Base-by-base conservation (phyloP, 208 protist genomes). In the Crithidia fasciculata region DNA sequence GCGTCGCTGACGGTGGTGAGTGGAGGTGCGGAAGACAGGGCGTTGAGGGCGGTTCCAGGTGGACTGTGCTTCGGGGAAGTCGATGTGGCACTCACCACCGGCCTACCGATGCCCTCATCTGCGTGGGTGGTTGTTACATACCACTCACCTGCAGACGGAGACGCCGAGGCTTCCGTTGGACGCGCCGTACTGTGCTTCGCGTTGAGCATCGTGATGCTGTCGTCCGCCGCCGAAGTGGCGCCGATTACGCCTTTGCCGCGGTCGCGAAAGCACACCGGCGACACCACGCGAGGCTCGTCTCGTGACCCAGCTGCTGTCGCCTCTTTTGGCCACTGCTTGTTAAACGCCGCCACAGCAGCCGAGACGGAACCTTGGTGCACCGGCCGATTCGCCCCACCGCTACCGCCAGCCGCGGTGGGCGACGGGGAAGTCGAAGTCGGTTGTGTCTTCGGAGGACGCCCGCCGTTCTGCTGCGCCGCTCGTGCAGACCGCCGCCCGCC, bases 381-480 rank as follows among this genome's bases (percentile, higher is more conserved):
- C 9, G n/a, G 8, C 8, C 40, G 7, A 59, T 40, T 40, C 19
- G 45, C 7, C 50, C 7, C 50, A 19, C 50, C 50, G 50, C 50
- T 18, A 5, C 50, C 50, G n/a, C 16, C 50, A 10, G 62, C 39
- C 45, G 45, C 62, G 0, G 63, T 40, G 10, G 28, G 63, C 2
- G 63, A 12, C 4, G 50, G 63, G 15, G 15, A 36, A 9, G 54
- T 44, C 37, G 63, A 59, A 4, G 49, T 59, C 41, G 47, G 43
- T 13, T 70, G 65, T 2, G 65, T 12, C 12, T 61, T 59, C 6
- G 65, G 65, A 2, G 65, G 65, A 2, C 65, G 52, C 5, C 54
- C 65, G 65, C 65, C 52, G 53, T 61, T 70, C 19, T 40, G 65
- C 41, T 2, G 36, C 2, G 62, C 13, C 1, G 13, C 62, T 4